A percentile compares a stretch with the other conserved stretches of the same genome.
Evolutionary conservation across 306 rosid species (phyloP).

Genomic region (Adenanthera pavonina): DNA sequence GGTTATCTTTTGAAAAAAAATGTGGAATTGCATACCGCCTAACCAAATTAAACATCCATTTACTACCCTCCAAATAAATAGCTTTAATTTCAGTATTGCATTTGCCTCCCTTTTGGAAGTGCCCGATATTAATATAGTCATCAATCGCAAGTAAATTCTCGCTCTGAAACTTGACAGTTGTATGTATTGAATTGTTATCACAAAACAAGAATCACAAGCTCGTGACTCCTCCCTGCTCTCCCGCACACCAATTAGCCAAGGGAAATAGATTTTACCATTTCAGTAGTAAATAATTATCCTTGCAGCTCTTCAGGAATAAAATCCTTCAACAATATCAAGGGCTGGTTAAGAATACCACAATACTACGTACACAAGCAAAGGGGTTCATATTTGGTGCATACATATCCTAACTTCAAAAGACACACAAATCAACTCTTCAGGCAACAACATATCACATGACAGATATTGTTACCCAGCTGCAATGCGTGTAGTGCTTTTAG

Average conservation of each 20-base stretch:
- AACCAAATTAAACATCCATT: neutral
- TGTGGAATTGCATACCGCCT: too few relatives aligned
- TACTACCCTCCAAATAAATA: neutral
- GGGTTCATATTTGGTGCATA: constrained; percentile 36
- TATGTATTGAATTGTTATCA: neutral
- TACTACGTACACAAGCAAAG: constrained; percentile 33
- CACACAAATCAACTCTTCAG: constrained; percentile 32
- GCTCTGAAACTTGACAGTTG: neutral
- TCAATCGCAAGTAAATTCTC: neutral
- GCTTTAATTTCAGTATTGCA: neutral
- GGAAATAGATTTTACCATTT: neutral
- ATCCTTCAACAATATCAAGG: constrained; percentile 9
- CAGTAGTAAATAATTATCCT: constrained; percentile 19
- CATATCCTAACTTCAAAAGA: constrained; percentile 22
- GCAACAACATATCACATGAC: constrained; percentile 16
- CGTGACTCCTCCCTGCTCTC: neutral
- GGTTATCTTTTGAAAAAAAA: too few relatives aligned
- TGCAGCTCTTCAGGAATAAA: constrained; percentile 36
- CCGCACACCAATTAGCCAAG: neutral
- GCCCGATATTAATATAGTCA: neutral
- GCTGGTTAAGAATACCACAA: constrained; percentile 1
- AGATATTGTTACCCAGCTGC: constrained; percentile 1
- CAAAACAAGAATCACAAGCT: neutral
- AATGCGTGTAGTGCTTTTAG: constrained; percentile 27
- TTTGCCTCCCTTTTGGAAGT: neutral